phyloP scores from a whole-genome alignment of 2,329 filamentous ascomycete species.

The Colletotrichum godetiae region DNA sequence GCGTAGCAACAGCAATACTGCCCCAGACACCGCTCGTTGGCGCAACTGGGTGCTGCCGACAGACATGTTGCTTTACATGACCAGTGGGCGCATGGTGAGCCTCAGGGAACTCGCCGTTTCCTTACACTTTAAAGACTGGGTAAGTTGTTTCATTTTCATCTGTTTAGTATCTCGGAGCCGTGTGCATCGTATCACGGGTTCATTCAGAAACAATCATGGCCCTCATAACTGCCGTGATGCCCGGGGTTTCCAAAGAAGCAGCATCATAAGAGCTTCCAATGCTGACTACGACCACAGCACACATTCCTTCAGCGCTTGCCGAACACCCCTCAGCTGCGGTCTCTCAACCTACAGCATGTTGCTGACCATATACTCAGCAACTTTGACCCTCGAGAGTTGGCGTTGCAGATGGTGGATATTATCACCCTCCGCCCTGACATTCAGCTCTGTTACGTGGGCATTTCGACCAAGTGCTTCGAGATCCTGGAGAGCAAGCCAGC shows the following conservation, averaged over 20 bases:
- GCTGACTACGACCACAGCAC: constrained; percentile 63
- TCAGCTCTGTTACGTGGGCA: constrained; percentile 81
- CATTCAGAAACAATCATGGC: not conserved
- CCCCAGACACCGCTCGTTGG: constrained; percentile 61
- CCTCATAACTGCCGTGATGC: not conserved
- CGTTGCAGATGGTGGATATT: constrained; percentile 81
- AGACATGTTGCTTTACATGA: constrained; percentile 78
- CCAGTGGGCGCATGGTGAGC: constrained; percentile 79
- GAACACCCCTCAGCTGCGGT: constrained; percentile 75
- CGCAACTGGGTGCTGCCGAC: constrained; percentile 77
- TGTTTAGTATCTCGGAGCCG: not conserved
- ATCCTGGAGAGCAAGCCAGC: constrained; percentile 73
- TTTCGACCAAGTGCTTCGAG: constrained; percentile 84
- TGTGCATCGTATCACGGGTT: not conserved
- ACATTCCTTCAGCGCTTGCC: constrained; percentile 82
- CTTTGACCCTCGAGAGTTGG: constrained; percentile 75
- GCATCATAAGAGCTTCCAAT: not conserved
- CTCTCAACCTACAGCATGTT: constrained; percentile 77
- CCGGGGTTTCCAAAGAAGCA: not conserved
- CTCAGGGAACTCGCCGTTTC: constrained; percentile 78
- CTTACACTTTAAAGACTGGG: constrained; percentile 83
- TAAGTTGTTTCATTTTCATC: constrained; percentile 53
- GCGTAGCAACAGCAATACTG: constrained; percentile 42
- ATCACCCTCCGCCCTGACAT: constrained; percentile 81
- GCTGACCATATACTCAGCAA: constrained; percentile 67